A percentile compares a stretch with the other conserved stretches of the same genome.
Conservation (phyloP, 2,329 filamentous ascomycete species). For the Xylariaceae sp. region DNA sequence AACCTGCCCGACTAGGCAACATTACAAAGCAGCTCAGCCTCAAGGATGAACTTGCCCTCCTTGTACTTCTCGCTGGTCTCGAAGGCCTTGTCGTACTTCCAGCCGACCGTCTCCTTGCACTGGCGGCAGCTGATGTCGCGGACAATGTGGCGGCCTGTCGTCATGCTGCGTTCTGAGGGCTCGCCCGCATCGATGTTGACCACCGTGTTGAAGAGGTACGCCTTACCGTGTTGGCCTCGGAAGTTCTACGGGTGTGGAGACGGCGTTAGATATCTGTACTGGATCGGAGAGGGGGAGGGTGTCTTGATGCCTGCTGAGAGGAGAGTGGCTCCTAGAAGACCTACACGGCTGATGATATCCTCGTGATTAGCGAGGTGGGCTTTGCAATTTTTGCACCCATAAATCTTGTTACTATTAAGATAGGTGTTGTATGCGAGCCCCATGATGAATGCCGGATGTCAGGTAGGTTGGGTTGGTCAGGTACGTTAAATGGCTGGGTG, state of each 20-base stretch:
- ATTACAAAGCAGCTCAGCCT: constrained; percentile 78
- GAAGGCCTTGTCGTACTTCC: constrained; percentile 98
- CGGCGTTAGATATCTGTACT: constrained; percentile 1
- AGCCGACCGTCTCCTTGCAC: constrained; percentile 90
- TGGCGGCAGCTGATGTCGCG: constrained; percentile 89
- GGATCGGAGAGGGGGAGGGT: constrained; percentile 3
- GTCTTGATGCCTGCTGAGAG: constrained; percentile 3
- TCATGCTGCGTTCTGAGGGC: constrained; percentile 95
- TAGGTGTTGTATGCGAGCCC: constrained; percentile 91
- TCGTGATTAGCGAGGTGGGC: constrained; percentile 93
- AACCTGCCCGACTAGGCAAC: constrained; percentile 52
- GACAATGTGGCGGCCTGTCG: constrained; percentile 90
- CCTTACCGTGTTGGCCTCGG: constrained; percentile 96
- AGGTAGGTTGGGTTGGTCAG: neutral
- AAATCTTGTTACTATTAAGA: constrained; percentile 81
- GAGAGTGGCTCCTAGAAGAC: constrained; percentile 30
- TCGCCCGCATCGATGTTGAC: constrained; percentile 86
- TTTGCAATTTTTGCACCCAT: constrained; percentile 92
- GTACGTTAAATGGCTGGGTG: no score
- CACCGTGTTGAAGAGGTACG: constrained; percentile 90
- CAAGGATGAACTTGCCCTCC: constrained; percentile 96
- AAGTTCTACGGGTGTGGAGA: constrained; percentile 62
- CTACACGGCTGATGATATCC: constrained; percentile 89
- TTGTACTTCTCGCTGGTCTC: constrained; percentile 95
- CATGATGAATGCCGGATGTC: constrained; percentile 50